A percentile compares a stretch with the other conserved stretches of the same genome.
These are phyloP conservation scores for Fusarium subglutinans DNA, from an alignment of 2,329 filamentous ascomycete genomes.

Conservation along the genomic window DNA sequence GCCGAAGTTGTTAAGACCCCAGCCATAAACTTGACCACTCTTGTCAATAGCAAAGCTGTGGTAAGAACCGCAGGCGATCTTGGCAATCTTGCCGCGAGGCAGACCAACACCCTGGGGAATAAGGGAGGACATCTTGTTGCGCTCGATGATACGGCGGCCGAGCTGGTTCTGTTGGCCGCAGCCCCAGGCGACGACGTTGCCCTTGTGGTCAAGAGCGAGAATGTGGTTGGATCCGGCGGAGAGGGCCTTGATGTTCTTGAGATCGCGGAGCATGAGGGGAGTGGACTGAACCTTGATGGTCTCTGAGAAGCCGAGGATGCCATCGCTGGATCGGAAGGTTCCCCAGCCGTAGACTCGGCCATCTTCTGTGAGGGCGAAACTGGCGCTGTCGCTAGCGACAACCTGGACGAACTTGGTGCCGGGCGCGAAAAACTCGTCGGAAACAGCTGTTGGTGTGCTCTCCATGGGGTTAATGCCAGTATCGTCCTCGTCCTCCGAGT, in stretches of 20 bases:
- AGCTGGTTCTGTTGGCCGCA: conserved; percentile 74
- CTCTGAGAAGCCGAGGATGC: conserved; percentile 71
- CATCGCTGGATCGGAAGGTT: conserved; percentile 75
- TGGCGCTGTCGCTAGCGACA: conserved; percentile 77
- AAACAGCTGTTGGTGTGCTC: conserved; percentile 70
- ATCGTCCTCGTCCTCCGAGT: conserved; percentile 67
- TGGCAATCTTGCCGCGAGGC: conserved; percentile 66
- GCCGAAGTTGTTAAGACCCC: conserved; percentile 89
- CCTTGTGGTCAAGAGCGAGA: conserved; percentile 71
- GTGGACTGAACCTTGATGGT: conserved; percentile 59
- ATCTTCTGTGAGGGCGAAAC: conserved; percentile 78
- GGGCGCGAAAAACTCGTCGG: conserved; percentile 66
- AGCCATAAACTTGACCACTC: conserved; percentile 76
- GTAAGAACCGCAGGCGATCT: conserved; percentile 74
- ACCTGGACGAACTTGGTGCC: conserved; percentile 71
- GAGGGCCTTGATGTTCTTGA: conserved; percentile 73
- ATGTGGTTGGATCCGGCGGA: conserved; percentile 76
- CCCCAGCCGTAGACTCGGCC: conserved; percentile 86
- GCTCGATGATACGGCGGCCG: conserved; percentile 66
- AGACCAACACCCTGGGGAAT: conserved; percentile 66
- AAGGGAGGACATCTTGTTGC: conserved; percentile 71
- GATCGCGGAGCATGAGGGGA: conserved; percentile 65
- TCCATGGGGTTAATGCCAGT: conserved; percentile 77
- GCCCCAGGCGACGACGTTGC: conserved; percentile 76
- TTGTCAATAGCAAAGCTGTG: conserved; percentile 84